Conservation (phyloP, 192 early-diverging fungal species). For the Jimgerdemannia lactiflua region DNA sequence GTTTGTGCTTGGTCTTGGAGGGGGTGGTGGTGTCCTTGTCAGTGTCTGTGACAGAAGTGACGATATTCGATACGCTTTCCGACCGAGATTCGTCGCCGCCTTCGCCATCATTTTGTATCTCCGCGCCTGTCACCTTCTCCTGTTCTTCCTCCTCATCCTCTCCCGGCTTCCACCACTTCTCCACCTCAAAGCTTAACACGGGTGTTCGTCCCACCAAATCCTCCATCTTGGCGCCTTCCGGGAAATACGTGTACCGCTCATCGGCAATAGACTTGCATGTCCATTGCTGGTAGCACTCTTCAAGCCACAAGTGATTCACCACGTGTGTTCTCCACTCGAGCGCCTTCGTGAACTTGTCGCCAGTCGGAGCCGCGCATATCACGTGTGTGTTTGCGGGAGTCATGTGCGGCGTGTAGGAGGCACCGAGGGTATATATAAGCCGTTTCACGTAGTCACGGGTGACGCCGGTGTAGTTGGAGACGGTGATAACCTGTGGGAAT, state of each 20-base stretch:
- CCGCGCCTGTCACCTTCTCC: conserved; percentile 27
- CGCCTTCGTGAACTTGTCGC: conserved; percentile 65
- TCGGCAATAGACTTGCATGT: conserved; percentile 51
- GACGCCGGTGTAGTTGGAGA: conserved; percentile 69
- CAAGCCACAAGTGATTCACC: conserved; percentile 87
- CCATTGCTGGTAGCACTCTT: conserved; percentile 72
- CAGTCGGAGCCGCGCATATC: conserved; percentile 63
- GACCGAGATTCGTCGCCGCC: conserved; percentile 36
- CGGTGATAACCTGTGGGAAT: conserved; percentile 46
- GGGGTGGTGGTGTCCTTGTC: conserved; percentile 4
- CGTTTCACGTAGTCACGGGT: conserved; percentile 62
- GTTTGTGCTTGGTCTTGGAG: conserved; percentile 9
- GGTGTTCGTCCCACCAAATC: conserved; percentile 51
- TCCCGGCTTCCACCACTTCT: conserved; percentile 34
- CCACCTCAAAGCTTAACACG: conserved; percentile 30
- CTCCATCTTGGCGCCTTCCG: conserved; percentile 44
- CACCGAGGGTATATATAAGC: conserved; percentile 63
- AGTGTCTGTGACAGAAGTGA: background rate
- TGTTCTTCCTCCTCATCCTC: conserved; percentile 6
- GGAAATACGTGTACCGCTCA: conserved; percentile 52
- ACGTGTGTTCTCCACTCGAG: conserved; percentile 63
- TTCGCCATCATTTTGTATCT: conserved; percentile 16
- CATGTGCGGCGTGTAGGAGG: conserved; percentile 58
- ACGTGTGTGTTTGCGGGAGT: conserved; percentile 71
- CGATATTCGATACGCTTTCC: conserved; percentile 33